Evolutionary conservation across 176 grass and related monocot species (phyloP).

Genomic region (Melocanna baccifera): DNA sequence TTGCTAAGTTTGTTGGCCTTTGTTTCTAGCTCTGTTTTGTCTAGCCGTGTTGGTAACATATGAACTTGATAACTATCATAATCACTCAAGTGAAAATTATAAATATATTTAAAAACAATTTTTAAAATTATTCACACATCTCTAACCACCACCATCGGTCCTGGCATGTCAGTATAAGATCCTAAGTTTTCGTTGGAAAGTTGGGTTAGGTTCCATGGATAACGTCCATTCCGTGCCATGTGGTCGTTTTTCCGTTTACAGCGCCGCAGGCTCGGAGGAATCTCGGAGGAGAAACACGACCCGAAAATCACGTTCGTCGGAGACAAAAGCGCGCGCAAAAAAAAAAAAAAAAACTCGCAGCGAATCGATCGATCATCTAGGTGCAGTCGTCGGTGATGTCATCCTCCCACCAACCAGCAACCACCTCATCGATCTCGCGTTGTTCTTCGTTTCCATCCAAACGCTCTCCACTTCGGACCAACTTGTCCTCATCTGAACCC

Average conservation of each 20-base stretch:
- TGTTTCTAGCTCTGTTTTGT: no score
- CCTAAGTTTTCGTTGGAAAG: no score
- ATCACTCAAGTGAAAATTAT: no score
- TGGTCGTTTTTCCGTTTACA: neutral
- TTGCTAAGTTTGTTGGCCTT: no score
- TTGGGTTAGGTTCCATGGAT: neutral
- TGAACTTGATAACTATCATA: no score
- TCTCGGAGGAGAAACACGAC: constrained; percentile 21
- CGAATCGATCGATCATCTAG: neutral
- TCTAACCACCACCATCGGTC: no score
- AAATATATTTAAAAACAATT: no score
- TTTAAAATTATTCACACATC: no score
- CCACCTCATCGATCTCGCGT: constrained; percentile 34
- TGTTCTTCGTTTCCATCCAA: neutral
- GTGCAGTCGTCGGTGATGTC: constrained; percentile 54
- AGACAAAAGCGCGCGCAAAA: neutral
- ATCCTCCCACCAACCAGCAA: constrained; percentile 63
- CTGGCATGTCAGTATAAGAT: no score
- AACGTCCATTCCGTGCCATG: neutral
- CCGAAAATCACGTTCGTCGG: neutral
- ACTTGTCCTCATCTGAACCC: neutral
- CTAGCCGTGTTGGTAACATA: no score
- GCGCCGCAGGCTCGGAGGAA: neutral
- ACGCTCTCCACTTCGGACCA: neutral
- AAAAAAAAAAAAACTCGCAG: neutral